Evolutionary conservation across 441 rosid species (phyloP), one percentile per base, ranked within the genome.

Genomic region (Euphorbia schlechtendalii): DNA sequence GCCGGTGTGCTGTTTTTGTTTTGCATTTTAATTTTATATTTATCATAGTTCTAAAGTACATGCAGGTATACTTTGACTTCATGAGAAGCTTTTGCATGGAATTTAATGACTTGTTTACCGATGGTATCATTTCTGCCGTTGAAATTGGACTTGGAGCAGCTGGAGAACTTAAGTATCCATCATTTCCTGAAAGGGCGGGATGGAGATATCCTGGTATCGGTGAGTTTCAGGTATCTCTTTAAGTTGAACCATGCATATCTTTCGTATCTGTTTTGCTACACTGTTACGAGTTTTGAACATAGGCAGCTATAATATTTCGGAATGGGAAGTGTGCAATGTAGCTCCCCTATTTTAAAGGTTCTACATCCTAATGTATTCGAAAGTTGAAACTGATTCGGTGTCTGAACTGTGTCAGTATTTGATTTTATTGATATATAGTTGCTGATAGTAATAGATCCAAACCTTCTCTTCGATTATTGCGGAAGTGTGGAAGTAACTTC

Each of bases 141-240:
- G 94, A 85, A 74, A 80, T 94, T 77, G 98, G 99, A 74, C 79
- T 94, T 74, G 96, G 99, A 71, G 87, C 96, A 20, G 88, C 96
- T 69, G 99, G 99, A 72, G 98, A 91, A 77, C 83, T 91, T 64
- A 81, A 89, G 71, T 91, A 87, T 61, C 99, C 99, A 53, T 94
- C 98, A 53, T 87, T 80, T 75, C 84, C 99, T 55, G 90, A 90
- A 69, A 91, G 88, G 82, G 88, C 86, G 69, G 99, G 99, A 45
- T 94, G 99, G 99, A 85, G 98, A 69, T 89, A 91, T 81, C 99
- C 99, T 65, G 98, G 98, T 43, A 83, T 91, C 78, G 99, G 99
- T 74, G 96, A 89, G 86, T 91, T 94, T 73, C 99, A 94, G 98
- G 99, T 94, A 64, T 64, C 72, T 59, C 13, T 58, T 61, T 69